Conservation (phyloP, 2,329 filamentous ascomycete genomes). For the Trichoderma citrinoviride region DNA sequence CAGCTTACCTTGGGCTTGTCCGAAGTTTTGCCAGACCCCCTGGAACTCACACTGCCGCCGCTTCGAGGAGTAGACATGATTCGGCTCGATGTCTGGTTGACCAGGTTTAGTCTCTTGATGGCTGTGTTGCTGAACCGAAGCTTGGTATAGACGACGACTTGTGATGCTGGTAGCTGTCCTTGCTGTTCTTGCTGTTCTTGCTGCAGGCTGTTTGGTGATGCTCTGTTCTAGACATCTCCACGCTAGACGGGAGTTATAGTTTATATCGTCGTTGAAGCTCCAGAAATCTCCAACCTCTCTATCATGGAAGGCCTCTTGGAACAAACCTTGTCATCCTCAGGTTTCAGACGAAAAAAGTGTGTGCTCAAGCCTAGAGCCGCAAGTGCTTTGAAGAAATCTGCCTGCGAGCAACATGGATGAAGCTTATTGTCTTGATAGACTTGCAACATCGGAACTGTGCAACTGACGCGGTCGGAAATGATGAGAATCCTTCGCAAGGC, state of each 20-base stretch:
- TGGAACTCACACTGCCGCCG: slow-evolving; percentile 9
- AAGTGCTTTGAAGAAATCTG: neutral
- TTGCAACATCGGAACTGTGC: neutral
- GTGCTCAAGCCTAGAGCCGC: neutral
- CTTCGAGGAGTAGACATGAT: slow-evolving; percentile 20
- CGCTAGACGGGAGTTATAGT: neutral
- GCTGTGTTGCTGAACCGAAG: neutral
- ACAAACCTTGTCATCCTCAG: neutral
- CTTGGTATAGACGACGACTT: neutral
- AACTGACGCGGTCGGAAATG: neutral
- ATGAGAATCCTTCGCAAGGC: slow-evolving; percentile 13
- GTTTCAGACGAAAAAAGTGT: neutral
- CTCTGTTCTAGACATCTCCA: neutral
- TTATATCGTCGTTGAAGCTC: slow-evolving; percentile 15
- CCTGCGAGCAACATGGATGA: slow-evolving; percentile 14
- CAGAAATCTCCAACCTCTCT: neutral
- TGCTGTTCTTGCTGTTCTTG: neutral
- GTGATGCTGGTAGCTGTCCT: neutral
- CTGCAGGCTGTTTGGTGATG: neutral
- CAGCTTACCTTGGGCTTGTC: slow-evolving; percentile 10
- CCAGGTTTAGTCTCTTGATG: neutral
- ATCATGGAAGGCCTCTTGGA: neutral
- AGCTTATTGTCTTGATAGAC: slow-evolving; percentile 15
- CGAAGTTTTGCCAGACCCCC: neutral
- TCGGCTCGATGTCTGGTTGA: neutral